Evolutionary conservation across 2,329 filamentous ascomycete genomes (phyloP), one percentile per base, ranked within the genome.

Genomic region (Catunica adiposa): DNA sequence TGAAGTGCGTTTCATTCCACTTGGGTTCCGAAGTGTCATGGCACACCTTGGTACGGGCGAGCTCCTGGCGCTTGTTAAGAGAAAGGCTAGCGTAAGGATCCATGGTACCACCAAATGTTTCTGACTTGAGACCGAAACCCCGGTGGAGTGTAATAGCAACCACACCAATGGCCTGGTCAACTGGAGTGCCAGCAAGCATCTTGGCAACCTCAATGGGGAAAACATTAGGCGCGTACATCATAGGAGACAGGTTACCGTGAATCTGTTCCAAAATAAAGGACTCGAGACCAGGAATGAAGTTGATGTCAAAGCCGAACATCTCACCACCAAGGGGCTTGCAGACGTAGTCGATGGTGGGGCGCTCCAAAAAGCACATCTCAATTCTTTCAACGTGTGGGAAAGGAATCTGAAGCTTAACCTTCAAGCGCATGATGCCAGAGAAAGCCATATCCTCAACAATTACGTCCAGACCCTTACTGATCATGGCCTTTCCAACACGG

Each of bases 181-280:
- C 86, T 0, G 92, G 82, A 58, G 86, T 90, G 58, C 92, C 92
- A 46, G 90, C 86, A 61, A 98, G 76, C 87, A 98, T 92, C 76
- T 98, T 97, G 62, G 92, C 92, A 56, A 98, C 88, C 66, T 98
- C 92, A 61, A 98, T 92, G 15, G 92, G 92, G 74, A 98, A 98
- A 52, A 97, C 89, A 63, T 98, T 95, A 7, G 92, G 92, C 38
- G 82, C 83, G 66, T 98, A 98, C 88, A 98, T 95, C 84, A 98
- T 97, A 0, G 92, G 94, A 1, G 81, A 84, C 52, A 98, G 72
- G 64, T 90, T 96, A 60, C 84, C 86, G 68, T 98, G 94, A 54
- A 98, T 94, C 71, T 94, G 88, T 63, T 98, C 92, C 66, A 86
- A 82, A 63, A 98, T 98, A 69, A 98, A 98, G 56, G 69, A 78